Conservation (phyloP, 805 yeast species). For the Hanseniaspora valbyensis region DNA sequence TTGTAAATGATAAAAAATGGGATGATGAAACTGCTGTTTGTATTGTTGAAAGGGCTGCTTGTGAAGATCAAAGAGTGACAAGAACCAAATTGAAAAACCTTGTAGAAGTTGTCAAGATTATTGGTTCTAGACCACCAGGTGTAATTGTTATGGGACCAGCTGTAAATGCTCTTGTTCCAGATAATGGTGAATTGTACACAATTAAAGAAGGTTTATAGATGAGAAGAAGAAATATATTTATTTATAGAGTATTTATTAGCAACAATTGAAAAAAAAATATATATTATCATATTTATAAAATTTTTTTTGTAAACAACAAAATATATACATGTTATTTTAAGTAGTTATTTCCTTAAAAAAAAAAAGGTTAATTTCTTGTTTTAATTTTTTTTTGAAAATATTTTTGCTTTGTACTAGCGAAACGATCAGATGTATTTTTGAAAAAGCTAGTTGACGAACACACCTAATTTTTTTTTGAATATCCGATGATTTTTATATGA, state of each 20-base stretch:
- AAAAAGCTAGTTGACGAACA: too few relatives aligned
- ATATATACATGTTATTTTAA: too few relatives aligned
- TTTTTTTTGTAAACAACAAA: too few relatives aligned
- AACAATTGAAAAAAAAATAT: not conserved
- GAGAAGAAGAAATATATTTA: slow-evolving; percentile 18
- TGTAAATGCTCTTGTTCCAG: slow-evolving; percentile 42
- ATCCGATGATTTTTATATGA: too few relatives aligned
- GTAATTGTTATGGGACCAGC: slow-evolving; percentile 70
- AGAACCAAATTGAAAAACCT: slow-evolving; percentile 59
- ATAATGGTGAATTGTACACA: slow-evolving; percentile 19
- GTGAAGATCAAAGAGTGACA: slow-evolving; percentile 82
- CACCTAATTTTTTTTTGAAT: too few relatives aligned
- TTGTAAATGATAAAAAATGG: slow-evolving; percentile 49
- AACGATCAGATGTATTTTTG: too few relatives aligned
- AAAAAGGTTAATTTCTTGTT: too few relatives aligned
- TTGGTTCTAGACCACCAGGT: slow-evolving; percentile 90
- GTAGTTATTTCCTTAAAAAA: too few relatives aligned
- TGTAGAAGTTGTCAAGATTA: slow-evolving; percentile 58
- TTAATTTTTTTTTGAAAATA: too few relatives aligned
- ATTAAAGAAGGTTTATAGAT: slow-evolving; percentile 31
- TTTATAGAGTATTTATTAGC: not conserved
- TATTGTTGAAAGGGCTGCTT: slow-evolving; percentile 80
- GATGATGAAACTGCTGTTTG: slow-evolving; percentile 63
- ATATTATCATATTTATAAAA: not conserved
- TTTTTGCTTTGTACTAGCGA: too few relatives aligned